A percentile compares a stretch with the other conserved stretches of the same genome.
These are phyloP conservation scores for Kodamaea alishanica DNA, from an alignment of 1,139 yeast species.

Conservation along the genomic window DNA sequence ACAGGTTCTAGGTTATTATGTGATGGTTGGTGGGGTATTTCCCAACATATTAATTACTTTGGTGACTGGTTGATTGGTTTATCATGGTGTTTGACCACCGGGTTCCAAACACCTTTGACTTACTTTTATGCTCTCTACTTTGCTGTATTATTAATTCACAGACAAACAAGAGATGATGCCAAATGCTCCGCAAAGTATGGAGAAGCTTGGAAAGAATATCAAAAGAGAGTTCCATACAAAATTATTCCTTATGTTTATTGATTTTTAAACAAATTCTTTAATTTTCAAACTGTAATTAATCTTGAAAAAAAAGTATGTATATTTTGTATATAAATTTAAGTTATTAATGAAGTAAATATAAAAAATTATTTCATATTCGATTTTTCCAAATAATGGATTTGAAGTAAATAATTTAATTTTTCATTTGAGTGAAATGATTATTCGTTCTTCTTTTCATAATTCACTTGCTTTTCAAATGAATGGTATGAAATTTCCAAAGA, in stretches of 20 bases:
- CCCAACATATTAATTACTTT: conserved; percentile 90
- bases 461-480: conserved; percentile 68
- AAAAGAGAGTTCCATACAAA: conserved; percentile 76
- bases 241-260: conserved; percentile 85
- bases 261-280: background rate
- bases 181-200: conserved; percentile 88
- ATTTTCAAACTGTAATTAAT: background rate
- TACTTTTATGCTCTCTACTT: conserved; percentile 86
- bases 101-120: conserved; percentile 74
- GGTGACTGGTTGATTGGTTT: conserved; percentile 94
- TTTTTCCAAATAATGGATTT: background rate
- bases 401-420: conserved; percentile 1
- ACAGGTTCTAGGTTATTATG: conserved; percentile 77
- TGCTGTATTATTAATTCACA: conserved; percentile 74
- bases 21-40: conserved; percentile 95
- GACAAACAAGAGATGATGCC: conserved; percentile 88
- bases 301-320: background rate
- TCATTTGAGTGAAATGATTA: background rate
- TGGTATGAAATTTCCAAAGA: conserved; percentile 64
- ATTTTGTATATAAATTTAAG: background rate
- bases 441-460: conserved; percentile 60
- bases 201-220: conserved; percentile 79
- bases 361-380: background rate
- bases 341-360: background rate
- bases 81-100: conserved; percentile 92